Evolutionary conservation across 2,329 filamentous ascomycete species (phyloP), one percentile per base, ranked within the genome.

Genomic region (Diaporthe ampelina): DNA sequence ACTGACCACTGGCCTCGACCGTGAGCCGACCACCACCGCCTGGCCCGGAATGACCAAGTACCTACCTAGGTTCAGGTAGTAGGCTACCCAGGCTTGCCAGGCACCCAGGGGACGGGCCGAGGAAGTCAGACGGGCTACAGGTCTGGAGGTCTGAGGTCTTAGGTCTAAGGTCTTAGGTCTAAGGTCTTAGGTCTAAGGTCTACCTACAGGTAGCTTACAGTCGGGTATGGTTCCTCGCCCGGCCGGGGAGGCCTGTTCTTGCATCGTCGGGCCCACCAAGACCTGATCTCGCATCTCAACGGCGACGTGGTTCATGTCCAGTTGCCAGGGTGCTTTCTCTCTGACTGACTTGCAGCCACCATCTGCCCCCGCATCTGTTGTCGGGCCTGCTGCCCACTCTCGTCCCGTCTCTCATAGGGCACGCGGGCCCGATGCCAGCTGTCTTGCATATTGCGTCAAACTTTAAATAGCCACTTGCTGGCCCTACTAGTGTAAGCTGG

Each of bases 361-460:
- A 9, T n/a, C 61, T 48, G 15, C 40, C 54, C 59, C 65, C 63
- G 48, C 40, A 48, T 48, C 63, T 67, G n/a, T 26, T 40, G 52
- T 26, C 7, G 32, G 63, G 61, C 29, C 65, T 56, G 57, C 40
- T 43, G 40, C n/a, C 65, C 56, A 63, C 52, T 57, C 35, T 29
- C 26, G 50, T 56, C 17, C 21, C 57, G n/a, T 26, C 29, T 65
- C 29, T 24, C 40, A 54, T 35, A 45, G 52, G 63, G 63, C 63
- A 54, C 45, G 48, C 63, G 45, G 48, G n/a, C 68, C 43, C 68
- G 37, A 58, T 74, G 73, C 73, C 73, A 75, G 70, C 73, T 75
- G 70, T 74, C 73, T 67, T 74, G 73, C 73, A 73, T 73, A 63
- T 15, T 72, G 70, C 70, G 50, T 54, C 70, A 61, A 72, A 63